Conservation (phyloP, 495 filamentous ascomycete genomes). For the Diplogelasinospora grovesii region DNA sequence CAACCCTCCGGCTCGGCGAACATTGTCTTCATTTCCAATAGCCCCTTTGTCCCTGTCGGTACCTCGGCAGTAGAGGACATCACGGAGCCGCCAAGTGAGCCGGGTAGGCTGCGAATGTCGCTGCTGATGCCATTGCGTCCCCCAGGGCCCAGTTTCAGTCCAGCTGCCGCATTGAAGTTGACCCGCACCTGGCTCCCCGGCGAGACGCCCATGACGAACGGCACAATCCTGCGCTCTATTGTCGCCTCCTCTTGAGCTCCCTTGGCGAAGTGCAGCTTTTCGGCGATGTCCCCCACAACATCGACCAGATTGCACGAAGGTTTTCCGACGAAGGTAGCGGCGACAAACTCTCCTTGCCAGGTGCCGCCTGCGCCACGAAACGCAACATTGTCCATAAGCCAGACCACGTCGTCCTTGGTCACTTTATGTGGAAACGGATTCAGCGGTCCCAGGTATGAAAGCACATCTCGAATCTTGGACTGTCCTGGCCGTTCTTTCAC, state of each 20-base stretch:
- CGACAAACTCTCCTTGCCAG: conserved; percentile 78
- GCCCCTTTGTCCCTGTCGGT: conserved; percentile 37
- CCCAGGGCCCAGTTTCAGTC: conserved; percentile 61
- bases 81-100: conserved; percentile 30
- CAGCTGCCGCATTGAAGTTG: conserved; percentile 35
- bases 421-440: conserved; percentile 40
- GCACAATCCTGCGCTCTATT: conserved; percentile 63
- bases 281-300: conserved; percentile 62
- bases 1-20: conserved; percentile 77
- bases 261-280: conserved; percentile 63
- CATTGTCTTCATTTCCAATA: conserved; percentile 55
- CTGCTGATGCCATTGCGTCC: conserved; percentile 63
- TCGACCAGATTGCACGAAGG: conserved; percentile 58
- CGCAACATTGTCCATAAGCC: conserved; percentile 88
- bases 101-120: conserved; percentile 45
- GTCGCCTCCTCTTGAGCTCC: conserved; percentile 52
- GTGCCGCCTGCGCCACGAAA: conserved; percentile 45
- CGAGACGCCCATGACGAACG: conserved; percentile 70
- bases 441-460: conserved; percentile 39
- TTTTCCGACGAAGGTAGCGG: conserved; percentile 68
- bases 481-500: background rate
- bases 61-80: conserved; percentile 41
- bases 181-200: conserved; percentile 59
- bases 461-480: conserved; percentile 25
- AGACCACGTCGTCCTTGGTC: conserved; percentile 56